Evolutionary conservation across 2,329 filamentous ascomycete species (phyloP).

Genomic region (Verticillium klebahnii): DNA sequence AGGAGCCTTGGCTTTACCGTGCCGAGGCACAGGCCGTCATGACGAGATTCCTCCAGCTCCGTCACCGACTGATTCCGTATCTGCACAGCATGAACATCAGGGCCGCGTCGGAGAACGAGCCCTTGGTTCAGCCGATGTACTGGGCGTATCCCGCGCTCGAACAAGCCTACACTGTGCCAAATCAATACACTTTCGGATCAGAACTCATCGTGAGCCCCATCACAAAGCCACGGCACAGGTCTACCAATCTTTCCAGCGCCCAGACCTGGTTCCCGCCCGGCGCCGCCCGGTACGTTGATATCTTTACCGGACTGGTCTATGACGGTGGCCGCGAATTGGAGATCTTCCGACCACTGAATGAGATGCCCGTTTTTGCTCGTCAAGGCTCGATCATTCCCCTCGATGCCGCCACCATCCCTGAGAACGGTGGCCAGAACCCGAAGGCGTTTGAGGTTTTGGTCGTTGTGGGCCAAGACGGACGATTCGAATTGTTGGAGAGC

Average conservation of each 20-base stretch:
- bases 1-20: conserved; percentile 58
- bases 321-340: conserved; percentile 49
- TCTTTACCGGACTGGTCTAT: conserved; percentile 54
- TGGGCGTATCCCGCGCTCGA: conserved; percentile 50
- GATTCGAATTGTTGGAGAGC: background rate
- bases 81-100: conserved; percentile 52
- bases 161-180: conserved; percentile 51
- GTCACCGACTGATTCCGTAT: conserved; percentile 57
- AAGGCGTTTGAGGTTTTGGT: conserved; percentile 42
- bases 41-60: conserved; percentile 43
- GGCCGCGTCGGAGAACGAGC: conserved; percentile 38
- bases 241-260: conserved; percentile 40
- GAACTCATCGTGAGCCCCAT: conserved; percentile 54
- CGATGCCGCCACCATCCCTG: conserved; percentile 34
- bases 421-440: conserved; percentile 44
- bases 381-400: conserved; percentile 56
- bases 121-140: conserved; percentile 58
- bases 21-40: conserved; percentile 40
- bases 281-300: conserved; percentile 43
- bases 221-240: conserved; percentile 41
- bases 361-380: conserved; percentile 47
- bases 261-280: conserved; percentile 53
- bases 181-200: conserved; percentile 56
- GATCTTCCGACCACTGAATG: conserved; percentile 44
- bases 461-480: conserved; percentile 40